Evolutionary conservation across 2,329 filamentous ascomycete genomes (phyloP), one percentile per base, ranked within the genome.

Genomic region (Thermothelomyces thermophilus): DNA sequence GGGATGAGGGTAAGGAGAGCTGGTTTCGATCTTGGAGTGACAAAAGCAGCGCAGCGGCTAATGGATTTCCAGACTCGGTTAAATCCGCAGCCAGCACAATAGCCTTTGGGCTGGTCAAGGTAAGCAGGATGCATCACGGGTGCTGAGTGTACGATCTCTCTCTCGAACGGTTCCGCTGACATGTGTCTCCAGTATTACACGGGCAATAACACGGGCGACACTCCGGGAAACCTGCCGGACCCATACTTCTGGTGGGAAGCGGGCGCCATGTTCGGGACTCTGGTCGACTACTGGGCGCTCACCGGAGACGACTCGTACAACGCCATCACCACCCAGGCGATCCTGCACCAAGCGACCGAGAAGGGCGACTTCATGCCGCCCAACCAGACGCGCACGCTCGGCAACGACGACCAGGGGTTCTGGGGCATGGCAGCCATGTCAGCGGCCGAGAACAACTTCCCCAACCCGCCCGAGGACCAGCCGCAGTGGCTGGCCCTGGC

Each of bases 371-470:
- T 75, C 63, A 83, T 85, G 81, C 84, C 84, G 3, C 62, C 65
- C n/a, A 84, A 84, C 65, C 80, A 83, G 64, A 82, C 79, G 6
- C 66, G 70, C 41, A 75, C 74, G 2, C 66, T 76, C 54, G 84
- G 84, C 56, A 88, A 87, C 66, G 85, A 89, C 56, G 85, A 88
- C 59, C 85, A 88, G 65, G 83, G 86, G 5, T 91, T 93, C 68
- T 94, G 88, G 88, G 86, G 79, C n/a, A 77, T 93, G 72, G 80
- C 87, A 1, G 86, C 84, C 53, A 86, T 94, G 74, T 77, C 79
- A 9, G 88, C 88, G 2, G 84, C 85, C 33, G 88, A 94, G 67
- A 79, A 83, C 60, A 82, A 82, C 55, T 91, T 86, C 60, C 83
- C 84, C 1, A 77, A 89, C 59, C 83, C 85, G 4, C 75, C 79